These are phyloP conservation scores for Cyberlindnera subsufficiens DNA, from an alignment of 805 yeast genomes.

Conservation along the genomic window DNA sequence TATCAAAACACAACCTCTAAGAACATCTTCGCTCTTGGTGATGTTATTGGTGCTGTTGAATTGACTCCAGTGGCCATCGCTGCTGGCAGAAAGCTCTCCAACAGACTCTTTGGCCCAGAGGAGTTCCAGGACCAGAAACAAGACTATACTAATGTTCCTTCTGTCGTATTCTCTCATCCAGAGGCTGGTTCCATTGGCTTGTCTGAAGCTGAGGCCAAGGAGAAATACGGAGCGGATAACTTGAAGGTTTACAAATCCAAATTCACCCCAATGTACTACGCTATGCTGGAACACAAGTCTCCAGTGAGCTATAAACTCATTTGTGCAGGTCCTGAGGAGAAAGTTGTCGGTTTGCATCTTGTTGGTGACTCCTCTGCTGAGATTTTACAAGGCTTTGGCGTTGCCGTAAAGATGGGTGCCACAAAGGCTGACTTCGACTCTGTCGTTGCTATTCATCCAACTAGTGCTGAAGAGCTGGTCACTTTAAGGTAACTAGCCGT, in stretches of 20 bases:
- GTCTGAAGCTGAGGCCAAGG: constrained; percentile 70
- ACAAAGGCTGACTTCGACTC: constrained; percentile 92
- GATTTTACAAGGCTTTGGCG: constrained; percentile 97
- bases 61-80: constrained; percentile 98
- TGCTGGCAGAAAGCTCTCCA: constrained; percentile 90
- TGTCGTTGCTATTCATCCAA: constrained; percentile 98
- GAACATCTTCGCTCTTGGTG: constrained; percentile 83
- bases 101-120: constrained; percentile 84
- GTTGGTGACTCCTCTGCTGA: constrained; percentile 91
- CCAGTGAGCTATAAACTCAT: constrained; percentile 86
- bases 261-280: constrained; percentile 90
- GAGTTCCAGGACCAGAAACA: constrained; percentile 67
- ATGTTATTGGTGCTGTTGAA: constrained; percentile 88
- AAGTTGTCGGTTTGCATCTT: constrained; percentile 91
- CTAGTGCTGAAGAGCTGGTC: constrained; percentile 96
- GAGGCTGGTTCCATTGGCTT: constrained; percentile 95
- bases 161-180: constrained; percentile 97
- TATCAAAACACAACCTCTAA: constrained; percentile 74
- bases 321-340: constrained; percentile 74
- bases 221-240: constrained; percentile 71
- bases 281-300: constrained; percentile 71
- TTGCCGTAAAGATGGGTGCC: constrained; percentile 98
- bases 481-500: constrained; percentile 38
- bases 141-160: constrained; percentile 83
- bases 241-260: constrained; percentile 76